Evolutionary conservation across 192 early-diverging fungal genomes (phyloP), one percentile per base, ranked within the genome.

Genomic region (Backusella morwellensis): DNA sequence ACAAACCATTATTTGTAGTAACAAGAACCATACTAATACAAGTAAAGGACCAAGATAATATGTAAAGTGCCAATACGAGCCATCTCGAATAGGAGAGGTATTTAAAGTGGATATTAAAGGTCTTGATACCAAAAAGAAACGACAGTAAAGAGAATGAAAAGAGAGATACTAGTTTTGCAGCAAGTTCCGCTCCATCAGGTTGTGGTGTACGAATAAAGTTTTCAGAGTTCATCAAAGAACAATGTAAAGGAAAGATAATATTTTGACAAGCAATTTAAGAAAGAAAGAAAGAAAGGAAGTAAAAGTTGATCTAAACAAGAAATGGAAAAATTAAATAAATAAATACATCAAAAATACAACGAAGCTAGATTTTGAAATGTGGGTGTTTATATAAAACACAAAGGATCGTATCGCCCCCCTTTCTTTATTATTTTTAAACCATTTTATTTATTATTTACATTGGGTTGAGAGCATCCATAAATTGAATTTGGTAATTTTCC

Each of bases 31-130:
- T 77, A 5, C 82, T 78, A 14, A 76, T 70, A 26, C 80, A 6
- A 1, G 84, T 81, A 40, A 87, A 87, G 17, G 84, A 78, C 86
- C 86, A 87, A 15, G 86, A 87, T 54, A 76, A 66, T 19, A 87
- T n/a, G 66, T 85, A 85, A 11, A 87, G 82, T 26, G 21, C 17
- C 36, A 84, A 66, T 14, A 87, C 82, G 2, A 87, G 78, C 19
- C 74, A 77, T 23, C 84, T 70, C 14, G 82, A 77, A 40, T 84
- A 83, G 68, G 73, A 68, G n/a, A 82, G 68, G 14, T 82, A 77
- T 29, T 70, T 78, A 59, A 68, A 82, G 11, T 75, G 72, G n/a
- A 75, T 63, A 52, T 78, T 75, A 23, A 35, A 77, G n/a, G 77
- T 78, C 40, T 82, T 82, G 35, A 75, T 50, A 11, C 80, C 80